Conservation (phyloP, 805 yeast species). For the Hanseniaspora valbyensis region DNA sequence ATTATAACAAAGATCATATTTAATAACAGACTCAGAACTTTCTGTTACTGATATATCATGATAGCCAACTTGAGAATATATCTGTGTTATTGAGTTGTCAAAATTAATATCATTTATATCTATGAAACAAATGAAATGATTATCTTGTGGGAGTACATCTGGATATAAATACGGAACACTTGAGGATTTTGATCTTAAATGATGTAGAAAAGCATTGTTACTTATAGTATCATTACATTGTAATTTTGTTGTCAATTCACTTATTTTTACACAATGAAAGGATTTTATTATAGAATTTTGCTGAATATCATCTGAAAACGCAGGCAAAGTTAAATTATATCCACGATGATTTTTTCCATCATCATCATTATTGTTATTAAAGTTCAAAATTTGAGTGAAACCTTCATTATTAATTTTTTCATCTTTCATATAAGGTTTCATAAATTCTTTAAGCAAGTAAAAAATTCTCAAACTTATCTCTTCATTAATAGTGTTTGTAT, state of each 20-base stretch:
- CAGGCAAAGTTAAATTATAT: constrained; percentile 3
- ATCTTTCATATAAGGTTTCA: constrained; percentile 8
- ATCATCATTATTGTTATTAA: background rate
- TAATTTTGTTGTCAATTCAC: constrained; percentile 6
- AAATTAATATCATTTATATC: constrained; percentile 4
- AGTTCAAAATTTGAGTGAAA: constrained; percentile 1
- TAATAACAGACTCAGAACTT: background rate
- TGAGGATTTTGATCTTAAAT: constrained; percentile 5
- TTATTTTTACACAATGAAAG: constrained; percentile 8
- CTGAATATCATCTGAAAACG: constrained; percentile 2
- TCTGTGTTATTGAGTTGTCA: background rate
- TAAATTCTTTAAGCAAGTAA: background rate
- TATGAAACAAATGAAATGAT: constrained; percentile 12
- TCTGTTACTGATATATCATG: background rate
- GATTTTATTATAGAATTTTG: constrained; percentile 2
- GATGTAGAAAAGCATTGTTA: constrained; percentile 6
- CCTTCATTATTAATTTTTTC: background rate
- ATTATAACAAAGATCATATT: background rate
- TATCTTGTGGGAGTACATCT: constrained; percentile 10
- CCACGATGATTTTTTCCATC: background rate
- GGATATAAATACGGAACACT: constrained; percentile 13
- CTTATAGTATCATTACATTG: constrained; percentile 1
- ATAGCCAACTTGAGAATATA: constrained; percentile 12
- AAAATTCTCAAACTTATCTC: constrained; percentile 8
- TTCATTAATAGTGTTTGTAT: background rate